These are phyloP conservation scores for Trichoderma orchidacearum DNA, from an alignment of 495 filamentous ascomycete genomes.

Conservation along the genomic window DNA sequence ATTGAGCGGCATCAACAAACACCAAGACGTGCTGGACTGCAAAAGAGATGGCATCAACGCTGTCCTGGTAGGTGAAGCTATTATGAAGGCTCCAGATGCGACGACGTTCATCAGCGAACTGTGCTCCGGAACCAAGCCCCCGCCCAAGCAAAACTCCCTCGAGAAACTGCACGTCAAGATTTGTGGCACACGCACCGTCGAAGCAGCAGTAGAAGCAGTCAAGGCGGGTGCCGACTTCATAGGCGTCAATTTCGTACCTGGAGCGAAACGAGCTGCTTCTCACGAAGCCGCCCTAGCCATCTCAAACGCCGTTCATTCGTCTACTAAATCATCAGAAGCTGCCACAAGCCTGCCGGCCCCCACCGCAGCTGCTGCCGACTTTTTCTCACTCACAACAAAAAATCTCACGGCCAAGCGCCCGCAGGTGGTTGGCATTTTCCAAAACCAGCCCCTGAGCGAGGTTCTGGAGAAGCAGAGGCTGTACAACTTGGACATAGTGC, in stretches of 20 bases:
- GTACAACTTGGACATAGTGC: constrained; percentile 77
- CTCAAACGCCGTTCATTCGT: constrained; percentile 54
- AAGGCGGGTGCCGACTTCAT: constrained; percentile 84
- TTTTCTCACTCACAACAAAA: constrained; percentile 25
- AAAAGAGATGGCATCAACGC: constrained; percentile 81
- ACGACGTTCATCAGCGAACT: constrained; percentile 65
- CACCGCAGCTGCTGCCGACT: constrained; percentile 22
- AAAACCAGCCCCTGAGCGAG: constrained; percentile 74
- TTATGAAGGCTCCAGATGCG: constrained; percentile 83
- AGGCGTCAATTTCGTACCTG: constrained; percentile 81
- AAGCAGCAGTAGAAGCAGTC: constrained; percentile 67
- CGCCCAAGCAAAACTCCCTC: constrained; percentile 12
- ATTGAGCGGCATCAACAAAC: constrained; percentile 81
- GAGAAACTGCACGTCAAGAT: constrained; percentile 69
- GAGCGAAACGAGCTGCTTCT: constrained; percentile 63
- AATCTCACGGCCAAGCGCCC: constrained; percentile 36
- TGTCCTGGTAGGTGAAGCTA: constrained; percentile 85
- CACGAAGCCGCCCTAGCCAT: constrained; percentile 68
- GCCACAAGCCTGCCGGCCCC: constrained; percentile 5
- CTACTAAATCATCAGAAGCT: constrained; percentile 16
- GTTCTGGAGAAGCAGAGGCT: constrained; percentile 60
- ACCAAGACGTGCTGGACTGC: constrained; percentile 84
- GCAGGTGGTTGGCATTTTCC: constrained; percentile 86
- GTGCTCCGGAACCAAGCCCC: constrained; percentile 41
- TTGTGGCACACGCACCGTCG: constrained; percentile 80